phyloP scores from a whole-genome alignment of 805 yeast genomes.

The Wickerhamiella musiphila region DNA sequence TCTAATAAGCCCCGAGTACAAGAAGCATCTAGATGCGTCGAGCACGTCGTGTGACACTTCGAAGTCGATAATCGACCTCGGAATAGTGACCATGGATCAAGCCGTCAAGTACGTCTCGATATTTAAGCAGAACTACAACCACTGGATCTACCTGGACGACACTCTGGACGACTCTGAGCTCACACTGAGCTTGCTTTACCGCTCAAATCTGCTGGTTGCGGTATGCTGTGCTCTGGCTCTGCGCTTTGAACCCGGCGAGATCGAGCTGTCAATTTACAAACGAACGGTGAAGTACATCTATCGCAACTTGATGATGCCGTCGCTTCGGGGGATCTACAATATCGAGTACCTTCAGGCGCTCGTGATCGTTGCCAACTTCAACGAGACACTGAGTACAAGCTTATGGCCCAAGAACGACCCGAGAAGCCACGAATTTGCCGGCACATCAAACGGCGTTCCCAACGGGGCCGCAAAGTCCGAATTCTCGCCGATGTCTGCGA shows the following conservation, averaged over 20 bases:
- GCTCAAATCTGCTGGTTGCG: constrained; percentile 48
- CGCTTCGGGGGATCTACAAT: constrained; percentile 28
- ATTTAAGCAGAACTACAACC: constrained; percentile 50
- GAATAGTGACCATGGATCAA: constrained; percentile 32
- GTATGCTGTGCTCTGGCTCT: constrained; percentile 47
- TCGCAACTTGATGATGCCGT: constrained; percentile 27
- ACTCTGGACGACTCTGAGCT: constrained; percentile 31
- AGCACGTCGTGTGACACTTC: no score
- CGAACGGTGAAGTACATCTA: no score
- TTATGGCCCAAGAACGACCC: no score
- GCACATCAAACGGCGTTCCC: no score
- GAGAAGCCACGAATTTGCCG: no score
- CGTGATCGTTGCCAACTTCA: constrained; percentile 47
- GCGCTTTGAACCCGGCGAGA: constrained; percentile 33
- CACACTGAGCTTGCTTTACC: constrained; percentile 28
- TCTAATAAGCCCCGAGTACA: no score
- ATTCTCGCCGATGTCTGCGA: no score
- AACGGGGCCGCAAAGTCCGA: no score
- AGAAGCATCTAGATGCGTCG: no score
- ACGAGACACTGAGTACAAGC: constrained; percentile 34
- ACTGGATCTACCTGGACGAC: constrained; percentile 63
- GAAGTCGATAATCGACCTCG: constrained; percentile 34
- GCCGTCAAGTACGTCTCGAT: constrained; percentile 34
- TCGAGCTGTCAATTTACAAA: no score
- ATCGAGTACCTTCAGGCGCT: constrained; percentile 53